Evolutionary conservation across 257 asterid genomes (phyloP).

Genomic region (Pogostemon cablin): DNA sequence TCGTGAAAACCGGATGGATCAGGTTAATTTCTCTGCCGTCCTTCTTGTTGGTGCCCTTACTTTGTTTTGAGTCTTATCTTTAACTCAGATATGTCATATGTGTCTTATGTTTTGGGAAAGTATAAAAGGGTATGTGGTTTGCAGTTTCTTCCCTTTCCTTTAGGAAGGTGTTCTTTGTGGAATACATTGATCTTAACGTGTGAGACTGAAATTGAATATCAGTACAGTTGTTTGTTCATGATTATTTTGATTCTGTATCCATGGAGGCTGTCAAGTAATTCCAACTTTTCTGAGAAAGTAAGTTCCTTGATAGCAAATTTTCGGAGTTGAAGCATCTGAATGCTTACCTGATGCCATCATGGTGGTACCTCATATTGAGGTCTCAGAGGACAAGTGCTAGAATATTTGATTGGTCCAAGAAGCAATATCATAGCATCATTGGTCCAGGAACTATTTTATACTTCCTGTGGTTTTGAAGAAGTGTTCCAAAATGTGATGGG

Average conservation of each 20-base stretch:
- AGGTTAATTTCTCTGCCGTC: constrained; percentile 51
- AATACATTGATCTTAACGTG: not conserved
- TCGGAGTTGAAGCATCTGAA: not conserved
- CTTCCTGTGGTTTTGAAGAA: constrained; percentile 2
- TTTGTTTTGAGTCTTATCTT: constrained; percentile 1
- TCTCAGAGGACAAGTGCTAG: not conserved
- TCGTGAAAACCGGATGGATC: constrained; percentile 66
- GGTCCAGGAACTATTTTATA: not conserved
- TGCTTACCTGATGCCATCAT: not conserved
- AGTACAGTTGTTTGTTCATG: constrained; percentile 6
- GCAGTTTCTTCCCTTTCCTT: not conserved
- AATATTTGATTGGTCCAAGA: constrained; percentile 10
- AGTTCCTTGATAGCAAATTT: not conserved
- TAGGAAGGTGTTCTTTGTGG: not conserved
- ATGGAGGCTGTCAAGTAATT: not conserved
- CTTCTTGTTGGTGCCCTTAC: constrained; percentile 17
- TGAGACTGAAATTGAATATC: constrained; percentile 1
- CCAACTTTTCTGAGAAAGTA: constrained; percentile 1
- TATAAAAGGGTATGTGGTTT: not conserved
- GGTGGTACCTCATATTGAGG: not conserved
- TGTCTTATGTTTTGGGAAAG: not conserved
- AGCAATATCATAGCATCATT: not conserved
- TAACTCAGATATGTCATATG: not conserved
- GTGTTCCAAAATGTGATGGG: not conserved
- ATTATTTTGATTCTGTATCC: constrained; percentile 8